phyloP scores from a whole-genome alignment of 306 rosid species.

The Myrica gale region DNA sequence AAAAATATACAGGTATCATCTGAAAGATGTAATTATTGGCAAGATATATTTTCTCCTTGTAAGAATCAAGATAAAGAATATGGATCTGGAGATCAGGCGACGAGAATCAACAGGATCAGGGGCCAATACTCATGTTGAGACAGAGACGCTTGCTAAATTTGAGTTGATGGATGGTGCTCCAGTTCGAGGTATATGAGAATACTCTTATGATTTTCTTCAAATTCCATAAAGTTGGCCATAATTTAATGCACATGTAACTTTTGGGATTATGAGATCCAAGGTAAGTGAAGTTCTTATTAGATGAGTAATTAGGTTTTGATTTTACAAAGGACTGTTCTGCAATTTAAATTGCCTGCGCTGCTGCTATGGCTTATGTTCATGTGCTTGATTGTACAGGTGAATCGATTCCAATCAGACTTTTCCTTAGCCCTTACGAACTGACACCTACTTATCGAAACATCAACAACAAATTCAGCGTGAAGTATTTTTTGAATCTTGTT shows the following conservation, averaged over 20 bases:
- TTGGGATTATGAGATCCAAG: background rate
- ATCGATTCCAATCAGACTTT: slow-evolving; percentile 95
- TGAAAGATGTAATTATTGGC: slow-evolving; percentile 92
- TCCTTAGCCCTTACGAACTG: slow-evolving; percentile 97
- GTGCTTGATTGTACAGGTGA: slow-evolving; percentile 60
- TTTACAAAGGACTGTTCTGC: background rate
- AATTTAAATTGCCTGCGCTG: background rate
- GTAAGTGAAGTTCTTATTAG: background rate
- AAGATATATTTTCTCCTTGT: slow-evolving; percentile 96
- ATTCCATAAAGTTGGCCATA: too few relatives aligned
- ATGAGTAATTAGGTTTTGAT: background rate
- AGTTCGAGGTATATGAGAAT: slow-evolving; percentile 70
- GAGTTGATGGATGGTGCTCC: slow-evolving; percentile 99
- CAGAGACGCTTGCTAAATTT: slow-evolving; percentile 95
- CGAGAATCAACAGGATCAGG: slow-evolving; percentile 99
- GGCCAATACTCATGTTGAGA: slow-evolving; percentile 93
- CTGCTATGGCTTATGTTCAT: slow-evolving; percentile 13
- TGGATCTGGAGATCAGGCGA: slow-evolving; percentile 98
- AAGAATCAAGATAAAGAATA: slow-evolving; percentile 96
- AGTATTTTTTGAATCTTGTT: slow-evolving; percentile 93
- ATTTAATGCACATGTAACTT: background rate
- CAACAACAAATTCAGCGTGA: slow-evolving; percentile 95
- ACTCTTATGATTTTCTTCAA: background rate
- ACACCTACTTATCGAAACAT: slow-evolving; percentile 94
- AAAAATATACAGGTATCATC: slow-evolving; percentile 72